These are phyloP conservation scores for Aspergillus kassunensis DNA, from an alignment of 495 filamentous ascomycete species.

Conservation along the genomic window DNA sequence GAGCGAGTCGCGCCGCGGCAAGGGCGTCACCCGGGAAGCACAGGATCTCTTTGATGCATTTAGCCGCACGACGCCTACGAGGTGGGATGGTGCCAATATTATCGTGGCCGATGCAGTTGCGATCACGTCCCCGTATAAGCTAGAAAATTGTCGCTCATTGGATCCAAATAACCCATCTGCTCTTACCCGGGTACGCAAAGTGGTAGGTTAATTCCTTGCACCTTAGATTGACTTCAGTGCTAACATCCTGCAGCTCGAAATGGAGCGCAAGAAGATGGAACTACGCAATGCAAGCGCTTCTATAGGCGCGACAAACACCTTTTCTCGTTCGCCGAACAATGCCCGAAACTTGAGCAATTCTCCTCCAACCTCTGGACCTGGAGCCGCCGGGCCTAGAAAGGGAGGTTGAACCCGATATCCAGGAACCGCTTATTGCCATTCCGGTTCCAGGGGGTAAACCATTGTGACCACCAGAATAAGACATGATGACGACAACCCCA, in stretches of 20 bases:
- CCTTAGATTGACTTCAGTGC: background rate
- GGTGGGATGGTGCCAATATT: constrained; percentile 60
- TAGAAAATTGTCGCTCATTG: constrained; percentile 53
- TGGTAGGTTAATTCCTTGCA: constrained; percentile 43
- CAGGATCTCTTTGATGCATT: constrained; percentile 70
- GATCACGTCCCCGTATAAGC: constrained; percentile 56
- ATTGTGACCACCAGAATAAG: background rate
- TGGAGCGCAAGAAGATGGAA: constrained; percentile 50
- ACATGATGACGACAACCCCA: background rate
- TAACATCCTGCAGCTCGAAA: constrained; percentile 35
- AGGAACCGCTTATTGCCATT: background rate
- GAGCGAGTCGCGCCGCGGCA: constrained; percentile 51
- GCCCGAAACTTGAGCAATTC: constrained; percentile 6
- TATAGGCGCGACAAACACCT: constrained; percentile 36
- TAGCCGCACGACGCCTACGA: constrained; percentile 57
- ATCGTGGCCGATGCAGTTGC: constrained; percentile 63
- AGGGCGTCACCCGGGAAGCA: constrained; percentile 60
- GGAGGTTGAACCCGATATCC: constrained; percentile 20
- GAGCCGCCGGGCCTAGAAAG: constrained; percentile 27
- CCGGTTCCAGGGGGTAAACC: background rate
- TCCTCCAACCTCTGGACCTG: constrained; percentile 19
- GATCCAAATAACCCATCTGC: constrained; percentile 47
- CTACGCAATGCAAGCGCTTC: constrained; percentile 42
- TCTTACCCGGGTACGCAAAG: constrained; percentile 58
- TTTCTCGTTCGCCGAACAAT: constrained; percentile 20